Conservation (phyloP, 2,329 filamentous ascomycete genomes). For the Diplodia seriata region DNA sequence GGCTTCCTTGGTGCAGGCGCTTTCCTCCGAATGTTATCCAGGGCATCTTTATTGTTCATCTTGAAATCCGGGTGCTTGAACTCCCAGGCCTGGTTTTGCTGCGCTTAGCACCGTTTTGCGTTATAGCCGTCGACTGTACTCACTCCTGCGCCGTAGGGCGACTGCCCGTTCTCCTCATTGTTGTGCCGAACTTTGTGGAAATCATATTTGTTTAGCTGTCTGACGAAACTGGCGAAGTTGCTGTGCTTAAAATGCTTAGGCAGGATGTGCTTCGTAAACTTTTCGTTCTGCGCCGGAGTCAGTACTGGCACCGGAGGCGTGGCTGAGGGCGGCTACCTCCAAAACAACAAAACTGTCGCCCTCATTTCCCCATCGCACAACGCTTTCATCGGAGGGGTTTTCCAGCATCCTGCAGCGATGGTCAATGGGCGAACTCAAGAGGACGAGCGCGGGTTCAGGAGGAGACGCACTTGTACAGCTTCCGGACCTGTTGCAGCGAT, state of each 20-base stretch:
- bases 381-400: constrained; percentile 87
- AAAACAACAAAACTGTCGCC: constrained; percentile 96
- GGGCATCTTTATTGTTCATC: constrained; percentile 91
- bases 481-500: constrained; percentile 75
- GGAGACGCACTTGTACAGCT: constrained; percentile 89
- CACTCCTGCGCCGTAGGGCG: constrained; percentile 82
- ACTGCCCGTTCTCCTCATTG: constrained; percentile 83
- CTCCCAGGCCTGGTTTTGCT: constrained; percentile 75
- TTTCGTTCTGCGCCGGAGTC: constrained; percentile 75
- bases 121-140: constrained; percentile 38
- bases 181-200: constrained; percentile 97
- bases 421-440: constrained; percentile 42
- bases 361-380: constrained; percentile 94
- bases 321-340: constrained; percentile 68
- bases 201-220: constrained; percentile 95
- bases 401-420: constrained; percentile 80
- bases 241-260: constrained; percentile 99
- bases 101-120: constrained; percentile 2
- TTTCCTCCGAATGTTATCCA: constrained; percentile 96
- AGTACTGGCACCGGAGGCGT: constrained; percentile 11
- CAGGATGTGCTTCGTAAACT: constrained; percentile 95
- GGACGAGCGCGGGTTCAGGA: constrained; percentile 30
- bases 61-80: constrained; percentile 98
- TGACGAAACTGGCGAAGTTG: constrained; percentile 96
- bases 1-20: constrained; percentile 87